Evolutionary conservation across 2,329 filamentous ascomycete genomes (phyloP), one percentile per base, ranked within the genome.

Genomic region (Trichoderma sp.): DNA sequence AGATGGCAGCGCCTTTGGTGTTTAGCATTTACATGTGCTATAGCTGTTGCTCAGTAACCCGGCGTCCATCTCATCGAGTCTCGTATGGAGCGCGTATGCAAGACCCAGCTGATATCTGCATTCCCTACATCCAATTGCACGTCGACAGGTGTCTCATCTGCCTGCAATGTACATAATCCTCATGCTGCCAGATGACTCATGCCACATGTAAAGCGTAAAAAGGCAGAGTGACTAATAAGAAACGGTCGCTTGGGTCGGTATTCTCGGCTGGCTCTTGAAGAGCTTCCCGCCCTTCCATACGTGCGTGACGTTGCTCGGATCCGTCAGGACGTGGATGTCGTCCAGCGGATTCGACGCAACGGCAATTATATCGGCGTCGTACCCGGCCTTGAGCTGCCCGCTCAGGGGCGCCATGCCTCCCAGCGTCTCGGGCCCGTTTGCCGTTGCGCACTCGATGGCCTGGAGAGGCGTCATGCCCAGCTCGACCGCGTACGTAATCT

Each of bases 371-470:
- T 85, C 83, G 0, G 83, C 83, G 73, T 85, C 83, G 59, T 83
- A 85, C 1, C 83, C 83, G 24, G 72, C 79, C 74, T 79, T 83
- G 52, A 85, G 67, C 75, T 84, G 80, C 0, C 83, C 83, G 5
- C 81, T 81, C 73, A 79, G 79, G 1, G 82, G 83, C 6, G 82
- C 83, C 71, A 82, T 79, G 0, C 73, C 76, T 1, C 81, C 82
- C 1, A 85, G 73, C 2, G 79, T 83, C 59, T 83, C 74, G 16
- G 83, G 82, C 1, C 79, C 83, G 61, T 73, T 74, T n/a, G 72
- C 82, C 6, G 85, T 86, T 5, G 80, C 83, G 35, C 83, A 81
- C 74, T 86, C 83, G 70, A 87, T 85, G 7, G 84, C 84, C 73
- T 84, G 75, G 56, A 87, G 73, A 4, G 82, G 80, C 4, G 81